A percentile compares a stretch with the other conserved stretches of the same genome.
phyloP scores from a whole-genome alignment of 129 eudicot genomes.

The Centella asiatica region DNA sequence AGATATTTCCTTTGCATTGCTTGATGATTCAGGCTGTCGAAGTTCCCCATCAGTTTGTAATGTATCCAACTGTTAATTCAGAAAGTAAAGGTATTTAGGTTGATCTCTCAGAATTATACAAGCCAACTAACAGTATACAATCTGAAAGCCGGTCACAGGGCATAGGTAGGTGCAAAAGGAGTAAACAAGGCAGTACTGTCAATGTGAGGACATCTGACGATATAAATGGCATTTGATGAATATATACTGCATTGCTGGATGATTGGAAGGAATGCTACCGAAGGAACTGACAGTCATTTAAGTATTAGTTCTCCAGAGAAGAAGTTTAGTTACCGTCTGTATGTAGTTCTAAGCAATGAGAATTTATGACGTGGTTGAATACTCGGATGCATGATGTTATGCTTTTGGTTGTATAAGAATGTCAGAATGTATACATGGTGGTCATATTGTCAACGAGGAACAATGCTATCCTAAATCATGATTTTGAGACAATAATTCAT shows the following conservation, averaged over 20 bases:
- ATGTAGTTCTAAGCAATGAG: too few relatives aligned
- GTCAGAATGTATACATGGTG: too few relatives aligned
- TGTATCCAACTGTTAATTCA: slow-evolving; percentile 28
- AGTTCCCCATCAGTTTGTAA: slow-evolving; percentile 17
- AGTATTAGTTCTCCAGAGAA: neutral
- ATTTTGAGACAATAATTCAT: too few relatives aligned
- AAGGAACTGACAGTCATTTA: neutral
- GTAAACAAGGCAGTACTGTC: neutral
- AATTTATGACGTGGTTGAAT: too few relatives aligned
- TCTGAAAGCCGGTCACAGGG: neutral
- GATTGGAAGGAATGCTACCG: neutral
- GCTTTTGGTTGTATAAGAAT: too few relatives aligned
- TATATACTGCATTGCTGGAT: too few relatives aligned
- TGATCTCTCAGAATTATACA: neutral
- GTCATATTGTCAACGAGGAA: too few relatives aligned
- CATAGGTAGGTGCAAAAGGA: neutral
- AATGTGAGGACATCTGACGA: neutral
- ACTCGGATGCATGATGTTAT: too few relatives aligned
- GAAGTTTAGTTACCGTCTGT: too few relatives aligned
- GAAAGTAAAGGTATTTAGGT: neutral
- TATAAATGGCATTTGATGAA: too few relatives aligned
- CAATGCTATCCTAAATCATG: too few relatives aligned
- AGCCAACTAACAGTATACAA: neutral
- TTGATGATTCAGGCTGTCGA: slow-evolving; percentile 11
- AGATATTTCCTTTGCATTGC: neutral